Base-by-base conservation (phyloP, 129 eudicot species). In the Scalesia atractyloides region DNA sequence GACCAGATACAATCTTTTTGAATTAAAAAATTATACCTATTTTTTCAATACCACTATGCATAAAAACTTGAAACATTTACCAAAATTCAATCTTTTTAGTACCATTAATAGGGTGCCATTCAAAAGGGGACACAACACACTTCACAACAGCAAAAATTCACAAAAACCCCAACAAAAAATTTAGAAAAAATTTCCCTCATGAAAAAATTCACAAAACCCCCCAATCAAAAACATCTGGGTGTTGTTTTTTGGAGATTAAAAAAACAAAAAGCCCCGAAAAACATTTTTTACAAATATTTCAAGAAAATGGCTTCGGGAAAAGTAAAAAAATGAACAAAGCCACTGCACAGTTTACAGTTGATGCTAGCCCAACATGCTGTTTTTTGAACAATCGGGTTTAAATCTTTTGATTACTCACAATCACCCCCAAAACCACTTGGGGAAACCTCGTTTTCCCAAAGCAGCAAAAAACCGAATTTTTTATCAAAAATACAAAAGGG, bases 401-500 rank as follows among this genome's bases (percentile, higher is more conserved):
- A 73, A 72, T 79, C 95, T 7, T 90, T 90, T 80, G 90, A 89
- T 83, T 89, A 93, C 57, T 85, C 90, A 5, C 82, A 87, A 22
- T 87, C 95, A 18, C n/a, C n/a, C 58, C 87, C 11, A 82, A 76
- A 69, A 81, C 92, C 1, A 36, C 82, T 6, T 80, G n/a, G 84
- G 18, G 57, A 76, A 13, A 79, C 88, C 9, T 76, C 81, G 7
- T 69, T 82, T 1, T 88, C 96, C 36, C n/a, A n/a, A 96, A 86
- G 77, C 82, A 81, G 41, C 89, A 93, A 73, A 86, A 90, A 43
- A 76, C 88, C 14, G 89, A 89, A n/a, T n/a, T 93, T 90, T 67
- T 79, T 93, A 61, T 81, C 92, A 0, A 85, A 46, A 66, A 88
- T 93, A 46, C 98, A 93, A 77, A 78, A 53, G 98, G 98, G 98